Base-by-base conservation (phyloP, 352 stramenopile genomes). In the Phytopythium mirpurense region DNA sequence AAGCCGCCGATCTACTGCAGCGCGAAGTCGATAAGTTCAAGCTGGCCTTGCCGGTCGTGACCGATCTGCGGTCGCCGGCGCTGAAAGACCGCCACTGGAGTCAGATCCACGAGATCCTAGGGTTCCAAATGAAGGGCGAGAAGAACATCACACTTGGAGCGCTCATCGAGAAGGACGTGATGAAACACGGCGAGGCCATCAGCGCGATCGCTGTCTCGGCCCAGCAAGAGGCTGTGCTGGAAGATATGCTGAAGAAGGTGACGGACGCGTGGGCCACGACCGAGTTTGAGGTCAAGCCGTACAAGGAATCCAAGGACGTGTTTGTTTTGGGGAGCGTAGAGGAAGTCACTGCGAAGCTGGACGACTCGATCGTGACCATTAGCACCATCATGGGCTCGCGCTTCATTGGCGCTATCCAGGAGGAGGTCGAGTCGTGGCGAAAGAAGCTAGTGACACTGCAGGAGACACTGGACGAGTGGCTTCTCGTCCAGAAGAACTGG, bases 161-260 rank as follows among this genome's bases (percentile, higher is more conserved):
- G 15, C 59, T 97, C 19, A 95, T 98, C 31, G 85, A 95, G 41
- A 56, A 67, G 41, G 84, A 96, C 55, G 88, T 96, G 19, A 95
- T 93, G 69, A 72, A 80, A 18, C 88, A 96, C 34, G 72, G 84
- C 27, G 86, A 95, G 40, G 78, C 82, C 0, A 97, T 98, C 61
- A 93, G 74, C 24, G 65, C 70, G 5, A 85, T 97, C 35, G 81
- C 89, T 0, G 89, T 93, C 1, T 70, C 88, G 0, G 89, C 92
- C 1, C 84, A 96, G 49, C 90, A 98, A 51, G 92, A 98, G 63
- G 60, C 71, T 0, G 88, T 98, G 1, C 69, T 98, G 0, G 92
- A 98, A 55, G 88, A 93, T 56, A 97, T 97, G 88, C 83, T 98
- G 24, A 81, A 84, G 26, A 97, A 97, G 62, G 88, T 98, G n/a